A percentile compares a stretch with the other conserved stretches of the same genome.
These are phyloP conservation scores for Phytophthora hibernalis DNA, from an alignment of 352 stramenopile genomes.

Conservation along the genomic window DNA sequence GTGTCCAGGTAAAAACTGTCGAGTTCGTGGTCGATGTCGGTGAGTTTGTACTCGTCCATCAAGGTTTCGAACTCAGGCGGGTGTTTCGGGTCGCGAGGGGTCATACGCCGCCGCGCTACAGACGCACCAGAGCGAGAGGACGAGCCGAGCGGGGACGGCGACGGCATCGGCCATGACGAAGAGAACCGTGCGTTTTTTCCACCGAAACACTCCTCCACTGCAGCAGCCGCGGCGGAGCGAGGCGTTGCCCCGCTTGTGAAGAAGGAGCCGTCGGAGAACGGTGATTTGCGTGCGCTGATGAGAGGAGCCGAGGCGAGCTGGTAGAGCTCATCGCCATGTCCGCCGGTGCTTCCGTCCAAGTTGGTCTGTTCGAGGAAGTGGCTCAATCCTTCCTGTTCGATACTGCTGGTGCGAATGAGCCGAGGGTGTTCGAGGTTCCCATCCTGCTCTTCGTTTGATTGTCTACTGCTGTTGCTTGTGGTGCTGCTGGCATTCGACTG, in stretches of 20 bases:
- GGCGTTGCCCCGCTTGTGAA: constrained; percentile 23
- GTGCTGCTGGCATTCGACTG: constrained; percentile 30
- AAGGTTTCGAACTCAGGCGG: constrained; percentile 76
- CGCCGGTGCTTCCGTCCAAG: constrained; percentile 35
- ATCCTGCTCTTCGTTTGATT: constrained; percentile 21
- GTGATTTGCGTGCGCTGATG: constrained; percentile 24
- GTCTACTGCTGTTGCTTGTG: constrained; percentile 24
- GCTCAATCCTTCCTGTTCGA: constrained; percentile 82
- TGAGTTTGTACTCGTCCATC: constrained; percentile 81
- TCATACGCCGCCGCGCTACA: constrained; percentile 22
- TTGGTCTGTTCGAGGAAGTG: constrained; percentile 78
- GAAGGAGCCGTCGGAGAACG: constrained; percentile 29
- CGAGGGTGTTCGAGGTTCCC: constrained; percentile 54
- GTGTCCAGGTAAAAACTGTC: constrained; percentile 84
- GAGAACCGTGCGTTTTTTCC: constrained; percentile 39
- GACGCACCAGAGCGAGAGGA: constrained; percentile 14
- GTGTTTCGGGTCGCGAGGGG: constrained; percentile 51
- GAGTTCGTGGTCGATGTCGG: constrained; percentile 84
- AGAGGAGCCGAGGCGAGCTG: constrained; percentile 30
- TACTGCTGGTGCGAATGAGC: constrained; percentile 69
- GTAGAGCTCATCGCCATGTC: constrained; percentile 38
- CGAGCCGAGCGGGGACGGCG: constrained; percentile 21
- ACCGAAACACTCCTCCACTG: constrained; percentile 67
- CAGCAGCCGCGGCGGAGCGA: constrained; percentile 36
- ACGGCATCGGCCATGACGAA: constrained; percentile 34